Evolutionary conservation across 2,329 filamentous ascomycete species (phyloP).

Genomic region (Penicillium capsulatum): DNA sequence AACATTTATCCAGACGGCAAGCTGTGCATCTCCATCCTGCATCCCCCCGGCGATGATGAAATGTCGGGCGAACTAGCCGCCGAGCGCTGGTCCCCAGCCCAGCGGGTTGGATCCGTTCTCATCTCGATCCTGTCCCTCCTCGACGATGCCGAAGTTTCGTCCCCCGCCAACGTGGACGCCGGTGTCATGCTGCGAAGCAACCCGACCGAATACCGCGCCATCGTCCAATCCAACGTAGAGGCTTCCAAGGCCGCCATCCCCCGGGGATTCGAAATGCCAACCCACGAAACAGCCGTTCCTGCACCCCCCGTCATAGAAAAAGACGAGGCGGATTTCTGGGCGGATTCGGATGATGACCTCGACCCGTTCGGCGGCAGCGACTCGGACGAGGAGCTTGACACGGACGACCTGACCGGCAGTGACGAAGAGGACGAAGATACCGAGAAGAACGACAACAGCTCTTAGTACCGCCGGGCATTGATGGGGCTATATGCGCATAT

Average conservation of each 20-base stretch:
- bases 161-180: conserved; percentile 91
- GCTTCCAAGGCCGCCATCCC: conserved; percentile 76
- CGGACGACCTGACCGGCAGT: conserved; percentile 48
- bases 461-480: too few relatives aligned
- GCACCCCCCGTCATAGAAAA: conserved; percentile 56
- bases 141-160: conserved; percentile 89
- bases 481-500: background rate
- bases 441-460: too few relatives aligned
- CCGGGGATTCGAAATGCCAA: conserved; percentile 75
- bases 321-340: conserved; percentile 75
- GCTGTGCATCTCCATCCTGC: conserved; percentile 94
- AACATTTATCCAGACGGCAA: conserved; percentile 90
- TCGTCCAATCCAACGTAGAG: conserved; percentile 66
- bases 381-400: conserved; percentile 47
- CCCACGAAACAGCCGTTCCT: conserved; percentile 52
- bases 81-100: conserved; percentile 90
- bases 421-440: conserved; percentile 49
- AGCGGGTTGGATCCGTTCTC: conserved; percentile 90
- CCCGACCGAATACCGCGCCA: conserved; percentile 63
- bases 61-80: conserved; percentile 86
- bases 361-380: conserved; percentile 75
- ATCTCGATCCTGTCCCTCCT: conserved; percentile 88
- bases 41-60: conserved; percentile 83
- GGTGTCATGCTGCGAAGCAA: conserved; percentile 77
- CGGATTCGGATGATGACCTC: conserved; percentile 65